Conservation (phyloP, 176 grass and related monocot species). For the Paspalum vaginatum region DNA sequence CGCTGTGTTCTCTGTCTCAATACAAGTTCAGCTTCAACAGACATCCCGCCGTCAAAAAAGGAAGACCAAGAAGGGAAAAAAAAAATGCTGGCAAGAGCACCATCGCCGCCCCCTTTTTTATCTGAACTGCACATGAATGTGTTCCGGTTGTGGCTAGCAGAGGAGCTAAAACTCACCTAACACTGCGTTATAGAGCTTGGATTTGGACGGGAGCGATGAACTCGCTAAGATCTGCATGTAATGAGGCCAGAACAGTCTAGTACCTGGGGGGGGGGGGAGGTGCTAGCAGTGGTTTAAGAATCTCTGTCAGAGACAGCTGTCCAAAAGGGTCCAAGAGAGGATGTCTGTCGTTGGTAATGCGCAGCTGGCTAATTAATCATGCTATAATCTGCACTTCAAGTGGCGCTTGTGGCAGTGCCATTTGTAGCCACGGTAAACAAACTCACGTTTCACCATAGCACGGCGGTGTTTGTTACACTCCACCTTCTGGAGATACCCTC, state of each 20-base stretch:
- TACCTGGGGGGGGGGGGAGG: no score
- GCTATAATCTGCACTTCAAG: not conserved
- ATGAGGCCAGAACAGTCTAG: not conserved
- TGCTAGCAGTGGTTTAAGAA: conserved; percentile 31
- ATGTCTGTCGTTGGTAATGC: no score
- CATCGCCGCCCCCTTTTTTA: not conserved
- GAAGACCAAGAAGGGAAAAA: no score
- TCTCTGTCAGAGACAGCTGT: conserved; percentile 27
- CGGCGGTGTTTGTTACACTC: not conserved
- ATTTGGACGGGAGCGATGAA: not conserved
- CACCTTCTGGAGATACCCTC: not conserved
- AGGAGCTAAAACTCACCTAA: conserved; percentile 35
- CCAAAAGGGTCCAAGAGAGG: not conserved
- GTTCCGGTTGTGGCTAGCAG: not conserved
- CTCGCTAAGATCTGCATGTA: conserved; percentile 1
- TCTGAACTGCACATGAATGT: not conserved
- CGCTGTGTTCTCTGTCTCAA: no score
- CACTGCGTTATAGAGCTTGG: not conserved
- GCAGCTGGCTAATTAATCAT: not conserved
- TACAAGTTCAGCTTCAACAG: not conserved
- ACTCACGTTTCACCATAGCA: not conserved
- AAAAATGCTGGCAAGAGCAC: no score
- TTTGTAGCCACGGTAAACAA: not conserved
- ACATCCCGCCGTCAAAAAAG: not conserved
- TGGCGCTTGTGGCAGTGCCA: no score